Base-by-base conservation (phyloP, 2,329 filamentous ascomycete species). In the Rutstroemia sydowiana region DNA sequence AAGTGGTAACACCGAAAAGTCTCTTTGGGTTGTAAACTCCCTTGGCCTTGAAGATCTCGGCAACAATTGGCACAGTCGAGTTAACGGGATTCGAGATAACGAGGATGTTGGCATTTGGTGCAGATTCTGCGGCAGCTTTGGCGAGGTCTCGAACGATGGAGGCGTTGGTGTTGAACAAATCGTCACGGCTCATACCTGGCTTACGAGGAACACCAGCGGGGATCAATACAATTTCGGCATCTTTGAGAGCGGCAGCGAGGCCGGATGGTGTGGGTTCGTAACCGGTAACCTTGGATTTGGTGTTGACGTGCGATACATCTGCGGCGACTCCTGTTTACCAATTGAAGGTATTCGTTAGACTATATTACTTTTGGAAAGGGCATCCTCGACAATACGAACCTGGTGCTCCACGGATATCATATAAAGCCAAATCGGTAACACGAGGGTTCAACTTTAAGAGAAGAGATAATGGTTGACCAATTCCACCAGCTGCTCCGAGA, bases 31-130 rank as follows among this genome's bases (percentile, higher is more conserved):
- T 87, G 75, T 97, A 98, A 67, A 95, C 89, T 63, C 84, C 84
- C 70, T 90, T 90, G 64, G 81, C 78, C 83, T 96, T 97, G 70
- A 98, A 85, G 56, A 96, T 88, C 78, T 98, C 93, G 63, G 91
- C 93, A 59, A 93, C 88, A 68, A 98, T 96, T 59, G 93, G 93
- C 53, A 98, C 93, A 53, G 93, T 98, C 48, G 90, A 95, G 85
- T 98, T 98, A 73, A 98, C 93, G 54, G 93, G 93, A 82, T 98
- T 98, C 67, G 92, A 97, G 73, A 98, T 98, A 76, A 98, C 84
- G 60, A 97, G 84, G 70, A 95, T 83, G 75, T 85, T 95, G 51
- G 93, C 93, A 71, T 96, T 95, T 69, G 93, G 93, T 69, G 84
- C 85, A 67, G 86, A 82, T 69, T 96, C 84, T 63, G 92, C 90